Percentiles rank a stretch among this genome's conserved stretches.
These are phyloP conservation scores for Neurospora sp. DNA, from an alignment of 2,329 filamentous ascomycete species.

Conservation along the genomic window DNA sequence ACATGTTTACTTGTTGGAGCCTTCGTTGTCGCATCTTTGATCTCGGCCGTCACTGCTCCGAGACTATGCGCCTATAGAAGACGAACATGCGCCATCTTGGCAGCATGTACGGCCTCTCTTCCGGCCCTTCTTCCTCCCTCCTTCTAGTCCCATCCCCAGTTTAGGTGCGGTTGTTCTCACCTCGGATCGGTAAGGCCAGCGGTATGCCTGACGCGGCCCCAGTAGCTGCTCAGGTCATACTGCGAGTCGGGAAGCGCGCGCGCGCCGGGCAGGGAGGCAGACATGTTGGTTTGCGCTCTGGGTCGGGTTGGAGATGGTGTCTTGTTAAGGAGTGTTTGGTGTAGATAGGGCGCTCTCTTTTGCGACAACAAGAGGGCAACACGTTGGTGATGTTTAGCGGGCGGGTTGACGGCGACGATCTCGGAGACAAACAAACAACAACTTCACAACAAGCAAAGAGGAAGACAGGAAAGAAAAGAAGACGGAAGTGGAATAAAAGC, in stretches of 20 bases:
- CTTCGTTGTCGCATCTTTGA: too few relatives aligned
- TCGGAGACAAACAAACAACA: background rate
- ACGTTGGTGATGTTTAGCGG: background rate
- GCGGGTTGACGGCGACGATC: background rate
- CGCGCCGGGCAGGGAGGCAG: conserved; percentile 53
- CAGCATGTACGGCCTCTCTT: background rate
- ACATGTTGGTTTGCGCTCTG: conserved; percentile 36
- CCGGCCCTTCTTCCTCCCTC: background rate
- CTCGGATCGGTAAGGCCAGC: conserved; percentile 88
- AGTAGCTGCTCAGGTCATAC: conserved; percentile 88
- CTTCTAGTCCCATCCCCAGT: background rate
- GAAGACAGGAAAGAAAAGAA: background rate
- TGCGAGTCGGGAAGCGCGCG: conserved; percentile 85
- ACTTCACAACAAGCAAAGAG: background rate
- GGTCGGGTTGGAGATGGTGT: background rate
- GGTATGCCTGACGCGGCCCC: conserved; percentile 85
- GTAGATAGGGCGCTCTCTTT: background rate
- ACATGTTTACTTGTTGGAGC: background rate
- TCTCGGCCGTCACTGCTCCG: background rate
- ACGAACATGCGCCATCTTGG: background rate
- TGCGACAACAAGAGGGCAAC: background rate
- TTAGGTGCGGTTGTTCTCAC: conserved; percentile 45
- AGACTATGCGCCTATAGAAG: background rate
- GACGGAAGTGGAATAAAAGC: background rate
- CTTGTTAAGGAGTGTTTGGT: background rate